Conservation (phyloP, 2,329 filamentous ascomycete genomes). For the Tetracladium maxilliforme region DNA sequence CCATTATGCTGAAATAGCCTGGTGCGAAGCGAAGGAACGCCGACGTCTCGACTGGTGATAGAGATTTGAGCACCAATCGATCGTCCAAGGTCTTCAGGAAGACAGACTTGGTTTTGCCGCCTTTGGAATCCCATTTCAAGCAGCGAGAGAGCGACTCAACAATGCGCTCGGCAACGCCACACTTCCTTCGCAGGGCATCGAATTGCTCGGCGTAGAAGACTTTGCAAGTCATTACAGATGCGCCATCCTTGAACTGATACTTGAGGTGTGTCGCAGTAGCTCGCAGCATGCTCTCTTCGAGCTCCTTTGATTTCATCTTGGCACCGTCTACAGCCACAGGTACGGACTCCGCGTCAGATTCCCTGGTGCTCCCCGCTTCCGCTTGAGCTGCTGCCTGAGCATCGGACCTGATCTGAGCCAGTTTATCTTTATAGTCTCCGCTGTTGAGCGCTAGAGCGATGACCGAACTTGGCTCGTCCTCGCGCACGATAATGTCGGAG, state of each 20-base stretch:
- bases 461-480: conserved; percentile 92
- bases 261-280: conserved; percentile 85
- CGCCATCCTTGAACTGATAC: conserved; percentile 87
- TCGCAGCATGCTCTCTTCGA: conserved; percentile 75
- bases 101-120: conserved; percentile 93
- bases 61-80: conserved; percentile 64
- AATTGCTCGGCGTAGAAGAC: conserved; percentile 98
- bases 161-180: conserved; percentile 83
- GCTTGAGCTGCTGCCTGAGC: conserved; percentile 23
- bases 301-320: conserved; percentile 38
- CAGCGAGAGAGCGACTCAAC: conserved; percentile 91
- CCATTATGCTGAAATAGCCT: conserved; percentile 95
- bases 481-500: conserved; percentile 90
- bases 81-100: conserved; percentile 96
- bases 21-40: conserved; percentile 93
- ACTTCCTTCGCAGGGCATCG: conserved; percentile 84
- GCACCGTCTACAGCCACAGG: conserved; percentile 15
- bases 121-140: conserved; percentile 95
- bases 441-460: conserved; percentile 87
- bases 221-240: conserved; percentile 94
- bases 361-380: conserved; percentile 15
- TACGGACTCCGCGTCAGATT: conserved; percentile 6
- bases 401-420: conserved; percentile 48
- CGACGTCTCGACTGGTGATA: conserved; percentile 82
- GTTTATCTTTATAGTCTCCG: conserved; percentile 71